Conservation (phyloP, 2,329 filamentous ascomycete genomes). For the Periconia digitata region DNA sequence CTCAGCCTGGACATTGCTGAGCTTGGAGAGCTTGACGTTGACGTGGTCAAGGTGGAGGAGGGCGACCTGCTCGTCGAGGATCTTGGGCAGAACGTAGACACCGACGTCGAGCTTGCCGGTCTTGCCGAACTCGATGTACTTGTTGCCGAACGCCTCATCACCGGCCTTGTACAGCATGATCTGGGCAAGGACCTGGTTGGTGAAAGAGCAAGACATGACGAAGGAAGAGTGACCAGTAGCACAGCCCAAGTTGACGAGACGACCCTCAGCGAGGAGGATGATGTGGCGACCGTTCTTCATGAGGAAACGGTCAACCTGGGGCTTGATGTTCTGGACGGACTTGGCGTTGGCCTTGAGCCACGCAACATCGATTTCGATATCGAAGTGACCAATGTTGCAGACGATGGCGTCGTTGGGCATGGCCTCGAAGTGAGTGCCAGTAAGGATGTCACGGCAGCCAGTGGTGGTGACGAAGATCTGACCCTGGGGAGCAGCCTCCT, state of each 20-base stretch:
- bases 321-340: constrained; percentile 98
- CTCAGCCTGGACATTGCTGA: constrained; percentile 85
- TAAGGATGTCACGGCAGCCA: constrained; percentile 96
- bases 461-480: constrained; percentile 99
- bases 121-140: constrained; percentile 96
- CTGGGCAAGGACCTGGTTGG: constrained; percentile 99
- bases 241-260: constrained; percentile 98
- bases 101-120: constrained; percentile 85
- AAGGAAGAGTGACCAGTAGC: constrained; percentile 99
- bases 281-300: constrained; percentile 95
- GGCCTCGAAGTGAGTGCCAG: constrained; percentile 85
- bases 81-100: constrained; percentile 98
- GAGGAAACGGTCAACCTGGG: constrained; percentile 96
- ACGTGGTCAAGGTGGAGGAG: constrained; percentile 89
- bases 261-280: constrained; percentile 97
- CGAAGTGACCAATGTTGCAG: constrained; percentile 99
- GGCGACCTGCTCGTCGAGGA: constrained; percentile 98
- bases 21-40: constrained; percentile 89
- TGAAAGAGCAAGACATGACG: constrained; percentile 99
- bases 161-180: constrained; percentile 96
- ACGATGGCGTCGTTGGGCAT: constrained; percentile 99
- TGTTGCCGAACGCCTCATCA: constrained; percentile 83
- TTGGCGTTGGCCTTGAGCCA: constrained; percentile 98
- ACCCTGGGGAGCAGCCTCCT: constrained; percentile 83
- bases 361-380: constrained; percentile 99